Evolutionary conservation across 2,329 filamentous ascomycete species (phyloP).

Genomic region (Metarhizium brunneum): DNA sequence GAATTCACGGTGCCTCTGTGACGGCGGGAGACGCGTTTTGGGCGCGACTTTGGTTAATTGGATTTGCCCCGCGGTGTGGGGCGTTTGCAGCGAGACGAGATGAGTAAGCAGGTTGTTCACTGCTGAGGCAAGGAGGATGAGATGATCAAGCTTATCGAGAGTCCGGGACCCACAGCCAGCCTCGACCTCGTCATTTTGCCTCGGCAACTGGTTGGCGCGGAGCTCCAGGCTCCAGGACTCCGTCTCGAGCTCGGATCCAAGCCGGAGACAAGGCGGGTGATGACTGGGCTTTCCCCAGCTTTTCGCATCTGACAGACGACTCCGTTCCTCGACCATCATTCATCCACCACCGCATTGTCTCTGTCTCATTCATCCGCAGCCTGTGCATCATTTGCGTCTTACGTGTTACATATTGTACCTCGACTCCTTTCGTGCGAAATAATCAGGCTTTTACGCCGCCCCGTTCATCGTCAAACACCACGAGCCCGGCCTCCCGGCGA

Average conservation of each 20-base stretch:
- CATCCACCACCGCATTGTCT: background rate
- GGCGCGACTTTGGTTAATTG: constrained; percentile 7
- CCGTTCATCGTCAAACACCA: background rate
- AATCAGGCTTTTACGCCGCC: background rate
- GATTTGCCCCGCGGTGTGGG: background rate
- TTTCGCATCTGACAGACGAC: too few relatives aligned
- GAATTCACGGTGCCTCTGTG: constrained; percentile 2
- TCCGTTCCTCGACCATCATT: background rate
- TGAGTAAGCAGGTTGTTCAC: background rate
- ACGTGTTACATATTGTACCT: background rate
- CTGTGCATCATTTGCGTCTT: background rate
- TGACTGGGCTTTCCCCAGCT: too few relatives aligned
- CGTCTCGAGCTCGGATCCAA: too few relatives aligned
- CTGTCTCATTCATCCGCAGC: background rate
- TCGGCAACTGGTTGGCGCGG: too few relatives aligned
- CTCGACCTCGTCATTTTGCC: too few relatives aligned
- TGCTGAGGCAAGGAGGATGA: too few relatives aligned
- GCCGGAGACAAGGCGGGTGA: too few relatives aligned
- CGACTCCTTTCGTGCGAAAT: background rate
- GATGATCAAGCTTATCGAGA: too few relatives aligned
- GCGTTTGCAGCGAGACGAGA: background rate
- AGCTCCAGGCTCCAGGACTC: too few relatives aligned
- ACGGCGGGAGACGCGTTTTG: constrained; percentile 9
- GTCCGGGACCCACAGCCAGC: too few relatives aligned
- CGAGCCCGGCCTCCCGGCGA: background rate